Percentiles rank a stretch among this genome's conserved stretches.
phyloP scores from a whole-genome alignment of 208 protist species.

The Trypanosoma congolense region DNA sequence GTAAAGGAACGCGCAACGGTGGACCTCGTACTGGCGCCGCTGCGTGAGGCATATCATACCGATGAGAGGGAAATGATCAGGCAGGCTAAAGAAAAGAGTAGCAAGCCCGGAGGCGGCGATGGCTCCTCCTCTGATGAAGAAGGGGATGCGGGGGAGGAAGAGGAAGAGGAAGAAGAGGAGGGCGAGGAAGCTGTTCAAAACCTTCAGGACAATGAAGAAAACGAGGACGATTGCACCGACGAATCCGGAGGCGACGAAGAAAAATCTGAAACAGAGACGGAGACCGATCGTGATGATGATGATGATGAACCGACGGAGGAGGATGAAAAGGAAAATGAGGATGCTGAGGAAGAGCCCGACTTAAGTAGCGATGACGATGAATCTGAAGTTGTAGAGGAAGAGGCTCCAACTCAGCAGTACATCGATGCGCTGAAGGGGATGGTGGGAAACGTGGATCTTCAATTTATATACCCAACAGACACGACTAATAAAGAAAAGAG shows the following conservation, averaged over 20 bases:
- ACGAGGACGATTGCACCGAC: slow-evolving; percentile 13
- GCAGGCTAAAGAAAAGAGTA: slow-evolving; percentile 43
- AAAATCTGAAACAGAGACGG: background rate
- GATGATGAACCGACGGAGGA: slow-evolving; percentile 13
- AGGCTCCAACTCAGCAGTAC: slow-evolving; percentile 82
- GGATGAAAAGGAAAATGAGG: slow-evolving; percentile 28
- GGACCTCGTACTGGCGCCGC: slow-evolving; percentile 64
- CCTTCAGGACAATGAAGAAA: slow-evolving; percentile 8
- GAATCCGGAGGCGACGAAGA: slow-evolving; percentile 6
- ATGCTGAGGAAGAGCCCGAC: slow-evolving; percentile 13
- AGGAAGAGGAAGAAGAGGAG: slow-evolving; percentile 20
- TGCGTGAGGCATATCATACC: slow-evolving; percentile 80
- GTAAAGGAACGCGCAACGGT: slow-evolving; percentile 52
- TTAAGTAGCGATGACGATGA: slow-evolving; percentile 17
- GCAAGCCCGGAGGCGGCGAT: slow-evolving; percentile 1
- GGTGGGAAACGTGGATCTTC: slow-evolving; percentile 78
- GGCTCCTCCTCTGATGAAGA: slow-evolving; percentile 16
- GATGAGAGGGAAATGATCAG: slow-evolving; percentile 71
- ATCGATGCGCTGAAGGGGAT: slow-evolving; percentile 78
- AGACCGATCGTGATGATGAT: slow-evolving; percentile 18
- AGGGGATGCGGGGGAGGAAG: slow-evolving; percentile 28
- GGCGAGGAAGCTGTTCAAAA: slow-evolving; percentile 14
- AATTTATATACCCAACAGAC: slow-evolving; percentile 74
- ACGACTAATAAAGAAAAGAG: slow-evolving; percentile 70
- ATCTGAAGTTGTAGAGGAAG: slow-evolving; percentile 48